Percentiles rank a stretch among this genome's conserved stretches.
phyloP scores from a whole-genome alignment of 495 filamentous ascomycete genomes.

The Aspergillus bridgeri region DNA sequence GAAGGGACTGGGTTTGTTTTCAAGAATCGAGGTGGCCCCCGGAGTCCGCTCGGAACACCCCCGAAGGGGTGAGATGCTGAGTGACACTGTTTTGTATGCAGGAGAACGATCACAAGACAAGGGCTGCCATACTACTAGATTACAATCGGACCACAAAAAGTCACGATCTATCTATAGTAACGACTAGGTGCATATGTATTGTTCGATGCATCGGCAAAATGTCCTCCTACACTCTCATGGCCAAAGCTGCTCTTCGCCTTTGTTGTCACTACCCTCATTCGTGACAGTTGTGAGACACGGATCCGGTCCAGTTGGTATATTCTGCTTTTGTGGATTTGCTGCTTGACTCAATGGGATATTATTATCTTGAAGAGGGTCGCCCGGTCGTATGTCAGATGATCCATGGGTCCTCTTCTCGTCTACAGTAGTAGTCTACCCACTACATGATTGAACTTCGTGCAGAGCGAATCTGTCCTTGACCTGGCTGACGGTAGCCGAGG shows the following conservation, averaged over 20 bases:
- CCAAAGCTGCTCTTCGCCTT: neutral
- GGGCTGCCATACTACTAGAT: no score
- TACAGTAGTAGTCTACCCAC: neutral
- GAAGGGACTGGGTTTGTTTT: neutral
- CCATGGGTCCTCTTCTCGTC: neutral
- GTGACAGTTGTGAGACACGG: neutral
- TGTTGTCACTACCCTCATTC: neutral
- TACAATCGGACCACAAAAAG: no score
- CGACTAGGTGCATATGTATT: no score
- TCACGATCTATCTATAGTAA: no score
- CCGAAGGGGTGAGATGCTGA: no score
- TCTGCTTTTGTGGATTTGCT: neutral
- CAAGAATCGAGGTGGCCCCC: no score
- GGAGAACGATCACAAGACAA: no score
- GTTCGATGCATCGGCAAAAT: no score
- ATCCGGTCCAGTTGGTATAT: neutral
- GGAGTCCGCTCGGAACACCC: no score
- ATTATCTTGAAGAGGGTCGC: neutral
- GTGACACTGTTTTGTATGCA: no score
- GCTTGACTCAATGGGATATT: neutral
- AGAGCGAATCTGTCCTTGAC: neutral
- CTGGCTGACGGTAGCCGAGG: constrained; percentile 19
- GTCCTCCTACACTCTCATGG: no score
- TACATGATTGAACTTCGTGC: neutral
- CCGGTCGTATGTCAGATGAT: neutral